Evolutionary conservation across 2,329 filamentous ascomycete species (phyloP), one percentile per base, ranked within the genome.

Genomic region (Leptodontidium sp.): DNA sequence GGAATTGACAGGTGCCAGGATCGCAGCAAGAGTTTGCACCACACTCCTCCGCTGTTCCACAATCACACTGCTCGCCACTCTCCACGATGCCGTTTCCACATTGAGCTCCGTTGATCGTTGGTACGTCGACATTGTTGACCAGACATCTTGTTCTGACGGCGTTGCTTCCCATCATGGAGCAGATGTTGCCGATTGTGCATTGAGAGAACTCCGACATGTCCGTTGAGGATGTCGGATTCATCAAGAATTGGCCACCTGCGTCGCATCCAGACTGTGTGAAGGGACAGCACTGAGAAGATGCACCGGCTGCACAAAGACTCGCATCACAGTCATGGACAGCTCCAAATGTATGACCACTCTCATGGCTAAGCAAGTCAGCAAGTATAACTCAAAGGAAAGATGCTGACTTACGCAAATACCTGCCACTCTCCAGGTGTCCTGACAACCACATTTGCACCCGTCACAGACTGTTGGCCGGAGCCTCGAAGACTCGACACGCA

Each of bases 51-150:
- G 83, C 82, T 65, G 94, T 94, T 69, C 95, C 95, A 75, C 95
- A 98, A 79, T 98, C 95, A 80, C 95, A 98, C 64, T 98, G 91
- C 80, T 98, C 95, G 72, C 93, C 94, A 15, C 86, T 84, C 80
- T 98, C 95, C 63, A 98, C 95, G 71, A 98, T 97, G 65, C 95
- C 95, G 80, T 98, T 98, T 70, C 95, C 95, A 80, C 95, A 98
- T 77, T 93, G 90, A 73, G 90, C 90, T 57, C 91, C 92, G 0
- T 89, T 91, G 75, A 97, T 92, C 47, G 92, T 95, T 43, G 87
- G 86, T 58, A 98, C 89, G 71, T 91, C 89, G 73, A 87, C 88
- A 83, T 98, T 98, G 80, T 93, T 89, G 24, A 88, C 90, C 49
- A 98, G 83, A 78, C 95, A 98, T 26, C 79, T 80, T 0, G 88